Evolutionary conservation across 805 yeast species (phyloP).

Genomic region (Kluyveromyces starmeri): DNA sequence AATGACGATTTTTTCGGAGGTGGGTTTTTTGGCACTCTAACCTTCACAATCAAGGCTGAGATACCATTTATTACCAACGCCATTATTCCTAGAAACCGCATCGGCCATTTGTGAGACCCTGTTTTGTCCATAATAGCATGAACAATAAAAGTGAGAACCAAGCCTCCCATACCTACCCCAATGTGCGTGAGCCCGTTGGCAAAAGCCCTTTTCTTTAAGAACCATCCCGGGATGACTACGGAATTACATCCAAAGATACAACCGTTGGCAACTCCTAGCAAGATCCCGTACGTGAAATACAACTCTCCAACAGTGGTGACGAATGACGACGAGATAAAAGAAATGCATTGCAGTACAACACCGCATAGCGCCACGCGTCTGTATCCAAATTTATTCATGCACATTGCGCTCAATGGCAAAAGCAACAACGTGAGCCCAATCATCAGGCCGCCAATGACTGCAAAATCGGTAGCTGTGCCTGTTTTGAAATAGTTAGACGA

Average conservation of each 20-base stretch:
- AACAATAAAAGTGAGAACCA: slow-evolving; percentile 33
- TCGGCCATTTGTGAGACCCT: slow-evolving; percentile 40
- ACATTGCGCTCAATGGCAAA: slow-evolving; percentile 48
- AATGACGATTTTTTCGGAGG: slow-evolving; percentile 20
- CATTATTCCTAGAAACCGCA: slow-evolving; percentile 36
- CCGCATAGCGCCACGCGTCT: slow-evolving; percentile 42
- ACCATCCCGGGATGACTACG: slow-evolving; percentile 61
- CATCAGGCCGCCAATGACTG: slow-evolving; percentile 59
- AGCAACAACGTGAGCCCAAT: slow-evolving; percentile 46
- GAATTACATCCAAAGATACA: slow-evolving; percentile 51
- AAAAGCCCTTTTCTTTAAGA: slow-evolving; percentile 49
- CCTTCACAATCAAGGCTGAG: slow-evolving; percentile 36
- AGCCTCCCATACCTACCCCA: slow-evolving; percentile 48
- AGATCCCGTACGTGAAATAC: slow-evolving; percentile 57
- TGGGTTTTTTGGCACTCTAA: slow-evolving; percentile 32
- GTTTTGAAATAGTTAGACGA: slow-evolving; percentile 43
- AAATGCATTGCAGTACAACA: slow-evolving; percentile 41
- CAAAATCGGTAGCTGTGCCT: slow-evolving; percentile 49
- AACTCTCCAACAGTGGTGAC: slow-evolving; percentile 54
- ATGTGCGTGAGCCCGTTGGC: slow-evolving; percentile 41
- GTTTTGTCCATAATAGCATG: slow-evolving; percentile 35
- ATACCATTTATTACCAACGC: slow-evolving; percentile 31
- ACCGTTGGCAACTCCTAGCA: slow-evolving; percentile 46
- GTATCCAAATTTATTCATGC: slow-evolving; percentile 43
- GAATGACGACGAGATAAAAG: slow-evolving; percentile 52